Evolutionary conservation across 106 monocot species (phyloP).

Genomic region (Dendrobium huoshanense): DNA sequence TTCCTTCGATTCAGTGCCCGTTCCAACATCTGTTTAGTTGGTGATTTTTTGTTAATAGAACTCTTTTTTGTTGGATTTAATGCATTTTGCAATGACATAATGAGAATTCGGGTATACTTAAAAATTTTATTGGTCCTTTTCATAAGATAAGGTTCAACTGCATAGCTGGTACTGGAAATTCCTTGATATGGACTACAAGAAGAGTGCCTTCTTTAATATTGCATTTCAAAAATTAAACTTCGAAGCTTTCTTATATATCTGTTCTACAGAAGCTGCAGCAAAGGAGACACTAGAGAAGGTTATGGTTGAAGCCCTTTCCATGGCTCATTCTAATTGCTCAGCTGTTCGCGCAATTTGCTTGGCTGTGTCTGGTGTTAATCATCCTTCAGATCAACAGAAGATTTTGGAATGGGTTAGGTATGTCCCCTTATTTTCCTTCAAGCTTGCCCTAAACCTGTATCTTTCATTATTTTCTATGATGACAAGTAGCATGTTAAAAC

Average conservation of each 20-base stretch:
- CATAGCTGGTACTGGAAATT: background rate
- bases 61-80: background rate
- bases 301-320: slow-evolving; percentile 63
- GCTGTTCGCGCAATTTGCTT: slow-evolving; percentile 91
- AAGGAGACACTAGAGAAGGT: slow-evolving; percentile 72
- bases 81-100: background rate
- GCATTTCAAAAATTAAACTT: background rate
- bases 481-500: background rate
- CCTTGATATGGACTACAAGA: background rate
- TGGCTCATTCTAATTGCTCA: slow-evolving; percentile 39
- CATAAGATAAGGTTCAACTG: background rate
- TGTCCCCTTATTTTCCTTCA: slow-evolving; percentile 5
- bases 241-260: background rate
- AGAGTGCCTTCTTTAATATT: background rate
- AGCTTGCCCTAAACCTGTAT: background rate
- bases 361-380: slow-evolving; percentile 93
- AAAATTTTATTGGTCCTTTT: background rate
- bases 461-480: background rate
- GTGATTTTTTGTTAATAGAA: background rate
- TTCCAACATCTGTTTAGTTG: background rate
- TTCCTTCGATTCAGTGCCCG: background rate
- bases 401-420: slow-evolving; percentile 82
- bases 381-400: slow-evolving; percentile 78
- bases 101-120: background rate
- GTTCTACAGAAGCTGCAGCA: slow-evolving; percentile 66